Percentiles rank a stretch among this genome's conserved stretches.
These are phyloP conservation scores for Amoeboaphelidium occidentale DNA, from an alignment of 371 early-diverging fungal species.

Conservation along the genomic window DNA sequence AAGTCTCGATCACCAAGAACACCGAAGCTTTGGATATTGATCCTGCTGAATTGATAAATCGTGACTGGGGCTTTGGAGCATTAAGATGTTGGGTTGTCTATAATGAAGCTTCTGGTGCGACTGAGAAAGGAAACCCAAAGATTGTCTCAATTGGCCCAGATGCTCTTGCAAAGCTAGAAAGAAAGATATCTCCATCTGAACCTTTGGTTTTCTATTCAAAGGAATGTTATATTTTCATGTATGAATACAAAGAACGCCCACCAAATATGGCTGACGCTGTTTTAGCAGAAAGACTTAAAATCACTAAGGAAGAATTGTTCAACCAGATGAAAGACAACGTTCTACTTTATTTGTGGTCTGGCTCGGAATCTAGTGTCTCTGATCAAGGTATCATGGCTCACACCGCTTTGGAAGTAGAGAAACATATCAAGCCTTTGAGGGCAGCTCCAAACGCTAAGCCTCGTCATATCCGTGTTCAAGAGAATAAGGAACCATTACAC, in stretches of 20 bases:
- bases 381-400: background rate
- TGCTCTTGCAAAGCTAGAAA: background rate
- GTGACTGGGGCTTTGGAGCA: background rate
- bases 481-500: background rate
- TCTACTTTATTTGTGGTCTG: background rate
- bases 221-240: background rate
- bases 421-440: background rate
- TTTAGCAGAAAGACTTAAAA: background rate
- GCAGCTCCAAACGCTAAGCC: background rate
- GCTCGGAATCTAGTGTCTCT: background rate
- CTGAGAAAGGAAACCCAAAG: background rate
- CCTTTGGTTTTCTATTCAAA: background rate
- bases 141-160: background rate
- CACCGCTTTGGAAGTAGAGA: background rate
- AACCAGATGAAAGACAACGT: background rate
- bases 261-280: background rate
- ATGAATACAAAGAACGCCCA: background rate
- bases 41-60: background rate
- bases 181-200: background rate
- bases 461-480: background rate
- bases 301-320: background rate
- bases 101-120: background rate
- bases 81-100: background rate
- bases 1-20: background rate
- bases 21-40: background rate